Base-by-base conservation (phyloP, 2,329 filamentous ascomycete genomes). In the Pseudogymnoascus sp. region DNA sequence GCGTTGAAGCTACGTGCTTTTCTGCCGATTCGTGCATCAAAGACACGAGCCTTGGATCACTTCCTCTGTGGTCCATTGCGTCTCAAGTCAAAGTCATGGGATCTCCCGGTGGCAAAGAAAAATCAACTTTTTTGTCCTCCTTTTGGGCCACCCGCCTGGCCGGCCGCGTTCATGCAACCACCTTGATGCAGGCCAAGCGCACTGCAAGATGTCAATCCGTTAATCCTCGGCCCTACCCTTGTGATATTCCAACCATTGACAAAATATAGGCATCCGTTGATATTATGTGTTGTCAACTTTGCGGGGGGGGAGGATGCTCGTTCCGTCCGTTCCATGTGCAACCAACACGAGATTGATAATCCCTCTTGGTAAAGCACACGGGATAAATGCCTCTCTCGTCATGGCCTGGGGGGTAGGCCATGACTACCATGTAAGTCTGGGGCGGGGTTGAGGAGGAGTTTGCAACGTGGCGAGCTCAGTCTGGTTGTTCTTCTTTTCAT, bases 341-440 rank as follows among this genome's bases (percentile, higher is more conserved):
- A 53, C 46, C 46, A 53, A 53, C 46, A 53, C 25, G 46, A 53
- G 46, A 53, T 53, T 53, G 46, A 53, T 53, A 53, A 53, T 53
- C 46, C 25, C 46, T 53, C 46, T 53, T 53, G 25, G 46, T 53
- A 53, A 53, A 53, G 46, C 46, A 53, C 46, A 53, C 46, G 46
- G 46, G 46, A 53, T 53, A 53, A 53, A 53, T 53, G 23, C 46
- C 46, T 53, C 46, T 53, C 46, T 31, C 23, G 25, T 31, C 46
- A 53, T 53, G 46, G 46, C 46, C 46, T 31, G 46, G 46, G 46
- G 23, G 23, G 21, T 44, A 50, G 44, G 44, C 44, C 23, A 50
- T 50, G 44, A 28, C 44, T 28, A 50, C 44, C 44, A 50, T 50
- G 44, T 50, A 50, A 50, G 44, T 50, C 44, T 28, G 23, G 44